Base-by-base conservation (phyloP, 164 flowering plant genomes). In the Saururus chinensis region DNA sequence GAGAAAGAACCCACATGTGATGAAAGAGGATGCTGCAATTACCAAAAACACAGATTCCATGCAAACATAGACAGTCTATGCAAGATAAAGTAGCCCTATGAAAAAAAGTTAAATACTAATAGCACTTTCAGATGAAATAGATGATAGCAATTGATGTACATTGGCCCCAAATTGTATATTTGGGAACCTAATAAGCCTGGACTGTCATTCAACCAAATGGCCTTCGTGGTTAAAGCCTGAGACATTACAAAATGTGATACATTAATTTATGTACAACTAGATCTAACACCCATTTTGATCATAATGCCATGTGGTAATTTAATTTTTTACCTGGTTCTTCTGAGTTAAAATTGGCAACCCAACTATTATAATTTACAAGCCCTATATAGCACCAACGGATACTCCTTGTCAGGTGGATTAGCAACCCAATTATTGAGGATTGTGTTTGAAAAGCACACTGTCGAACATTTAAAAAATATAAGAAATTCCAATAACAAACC, bases 401-500 rank as follows among this genome's bases (percentile, higher is more conserved):
- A 30, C 6, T 2, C 37, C 37, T 30, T 2, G 6, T 30, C 37
- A 30, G 37, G 37, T 30, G 37, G 4, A 30, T 30, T 30, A 30
- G 6, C 37, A 30, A 45, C 49, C 49, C 14, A 45, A 12, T 17
- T 45, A 45, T 2, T 45, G 49, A 45, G 6, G 11, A 45, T 45
- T 17, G 14, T 12, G 11, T 45, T 45, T 3, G 13, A 45, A 12
- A 45, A 45, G 14, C 49, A 12, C 2, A 30, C 4, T 7, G 49
- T 45, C 2, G 14, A 17, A 45, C 1, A 45, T 45, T 12, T 45
- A 45, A 45, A 0, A 8, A 5, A 23, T 11, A 30, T 11, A 30
- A 6, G n/a, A 60, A 0, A 21, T 61, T 45, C 17, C 16, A n/a
- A 22, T 45, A 25, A 12, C 53, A 55, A 42, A 92, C 98, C 98